Evolutionary conservation across 345 rosid species (phyloP).

Genomic region (Salix exigua): DNA sequence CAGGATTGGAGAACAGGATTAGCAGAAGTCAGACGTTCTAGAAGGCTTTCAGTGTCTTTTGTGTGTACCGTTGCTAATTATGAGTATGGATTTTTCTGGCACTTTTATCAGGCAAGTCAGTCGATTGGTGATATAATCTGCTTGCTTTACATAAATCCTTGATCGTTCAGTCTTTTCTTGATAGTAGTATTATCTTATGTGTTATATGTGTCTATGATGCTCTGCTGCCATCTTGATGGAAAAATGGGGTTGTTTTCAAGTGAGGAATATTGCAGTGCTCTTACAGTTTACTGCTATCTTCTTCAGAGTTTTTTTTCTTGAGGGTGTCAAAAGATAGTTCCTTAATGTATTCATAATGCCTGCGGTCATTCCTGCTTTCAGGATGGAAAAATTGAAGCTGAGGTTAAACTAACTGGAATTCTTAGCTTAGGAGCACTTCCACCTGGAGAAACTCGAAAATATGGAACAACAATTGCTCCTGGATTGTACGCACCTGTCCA

Average conservation of each 20-base stretch:
- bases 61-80: constrained; percentile 90
- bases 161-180: background rate
- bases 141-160: constrained; percentile 2
- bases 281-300: background rate
- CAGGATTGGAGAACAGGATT: constrained; percentile 98
- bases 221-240: constrained; percentile 13
- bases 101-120: constrained; percentile 74
- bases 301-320: background rate
- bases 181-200: background rate
- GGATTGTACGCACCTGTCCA: constrained; percentile 90
- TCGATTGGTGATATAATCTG: constrained; percentile 6
- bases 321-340: background rate
- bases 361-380: constrained; percentile 20
- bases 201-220: constrained; percentile 4
- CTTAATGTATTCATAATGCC: constrained; percentile 4
- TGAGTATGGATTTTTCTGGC: constrained; percentile 93
- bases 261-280: background rate
- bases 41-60: constrained; percentile 82
- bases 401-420: constrained; percentile 88
- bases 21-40: constrained; percentile 90
- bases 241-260: constrained; percentile 8
- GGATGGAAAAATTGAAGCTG: constrained; percentile 98
- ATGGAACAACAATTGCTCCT: constrained; percentile 89
- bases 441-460: constrained; percentile 87
- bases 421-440: constrained; percentile 91